A percentile compares a stretch with the other conserved stretches of the same genome.
Evolutionary conservation across 805 yeast genomes (phyloP).

Genomic region (Metschnikowia corniflorae): DNA sequence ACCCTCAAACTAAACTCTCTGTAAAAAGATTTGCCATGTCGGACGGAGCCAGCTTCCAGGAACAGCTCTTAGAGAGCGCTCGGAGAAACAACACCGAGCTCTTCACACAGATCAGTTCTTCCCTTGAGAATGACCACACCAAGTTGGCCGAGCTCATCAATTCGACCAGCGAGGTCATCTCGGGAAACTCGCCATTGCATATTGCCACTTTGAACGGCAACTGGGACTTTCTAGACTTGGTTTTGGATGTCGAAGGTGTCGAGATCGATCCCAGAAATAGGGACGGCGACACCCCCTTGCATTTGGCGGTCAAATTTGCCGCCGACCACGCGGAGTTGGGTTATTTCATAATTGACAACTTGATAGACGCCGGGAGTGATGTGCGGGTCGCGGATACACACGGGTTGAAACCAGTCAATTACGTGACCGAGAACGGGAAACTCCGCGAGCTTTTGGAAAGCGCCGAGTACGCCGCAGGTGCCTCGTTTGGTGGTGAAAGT

Average conservation of each 20-base stretch:
- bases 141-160: conserved; percentile 55
- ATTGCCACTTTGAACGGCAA: conserved; percentile 78
- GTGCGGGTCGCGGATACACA: conserved; percentile 46
- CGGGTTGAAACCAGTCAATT: conserved; percentile 73
- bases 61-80: conserved; percentile 82
- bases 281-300: conserved; percentile 87
- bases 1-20: no score
- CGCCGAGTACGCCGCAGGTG: conserved; percentile 71
- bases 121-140: conserved; percentile 36
- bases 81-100: conserved; percentile 85
- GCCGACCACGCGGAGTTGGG: conserved; percentile 85
- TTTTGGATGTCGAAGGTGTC: conserved; percentile 85
- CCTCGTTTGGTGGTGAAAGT: conserved; percentile 14
- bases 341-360: conserved; percentile 66
- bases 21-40: no score
- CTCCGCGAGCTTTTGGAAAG: conserved; percentile 66
- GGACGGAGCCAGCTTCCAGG: conserved; percentile 65
- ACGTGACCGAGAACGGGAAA: conserved; percentile 55
- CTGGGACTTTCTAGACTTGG: conserved; percentile 76
- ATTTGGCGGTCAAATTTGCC: conserved; percentile 75
- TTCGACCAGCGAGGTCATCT: conserved; percentile 58
- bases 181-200: conserved; percentile 80
- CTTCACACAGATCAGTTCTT: conserved; percentile 51
- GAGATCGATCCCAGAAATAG: conserved; percentile 81
- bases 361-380: conserved; percentile 90